Conservation (phyloP, 257 asterid genomes). For the Solanum peruvianum region DNA sequence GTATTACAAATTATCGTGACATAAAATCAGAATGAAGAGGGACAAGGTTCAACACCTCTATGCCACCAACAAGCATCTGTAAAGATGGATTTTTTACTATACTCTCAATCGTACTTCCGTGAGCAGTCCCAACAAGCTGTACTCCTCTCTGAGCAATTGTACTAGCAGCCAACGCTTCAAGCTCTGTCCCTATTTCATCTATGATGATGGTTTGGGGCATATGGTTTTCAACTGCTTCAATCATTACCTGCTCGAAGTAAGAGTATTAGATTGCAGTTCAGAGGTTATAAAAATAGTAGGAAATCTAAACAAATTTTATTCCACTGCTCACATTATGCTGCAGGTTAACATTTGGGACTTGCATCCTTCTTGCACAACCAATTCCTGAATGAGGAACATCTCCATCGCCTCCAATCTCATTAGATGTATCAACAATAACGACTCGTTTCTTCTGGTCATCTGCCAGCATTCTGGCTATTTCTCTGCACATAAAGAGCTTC, state of each 20-base stretch:
- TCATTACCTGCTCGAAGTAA: conserved; percentile 62
- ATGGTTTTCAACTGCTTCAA: conserved; percentile 98
- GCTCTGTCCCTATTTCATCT: conserved; percentile 96
- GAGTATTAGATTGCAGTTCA: not conserved
- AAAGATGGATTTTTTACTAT: conserved; percentile 80
- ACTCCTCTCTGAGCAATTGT: conserved; percentile 99
- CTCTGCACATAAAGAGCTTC: conserved; percentile 34
- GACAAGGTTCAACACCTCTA: conserved; percentile 49
- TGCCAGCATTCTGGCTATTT: conserved; percentile 88
- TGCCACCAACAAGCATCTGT: conserved; percentile 96
- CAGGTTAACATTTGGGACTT: conserved; percentile 88
- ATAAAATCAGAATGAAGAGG: not conserved
- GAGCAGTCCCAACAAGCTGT: conserved; percentile 98
- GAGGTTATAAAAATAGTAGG: not conserved
- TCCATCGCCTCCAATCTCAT: conserved; percentile 98
- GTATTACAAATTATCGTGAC: not conserved
- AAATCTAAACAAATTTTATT: not conserved
- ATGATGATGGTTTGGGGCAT: conserved; percentile 93
- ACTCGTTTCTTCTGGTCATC: conserved; percentile 89
- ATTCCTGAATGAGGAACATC: conserved; percentile 96
- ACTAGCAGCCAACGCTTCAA: conserved; percentile 94
- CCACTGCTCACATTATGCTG: conserved; percentile 73
- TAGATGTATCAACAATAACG: conserved; percentile 91
- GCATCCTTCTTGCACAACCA: conserved; percentile 99
- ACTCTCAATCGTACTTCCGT: conserved; percentile 86